Conservation (phyloP, 345 rosid genomes). For the Linum usitatissimum region DNA sequence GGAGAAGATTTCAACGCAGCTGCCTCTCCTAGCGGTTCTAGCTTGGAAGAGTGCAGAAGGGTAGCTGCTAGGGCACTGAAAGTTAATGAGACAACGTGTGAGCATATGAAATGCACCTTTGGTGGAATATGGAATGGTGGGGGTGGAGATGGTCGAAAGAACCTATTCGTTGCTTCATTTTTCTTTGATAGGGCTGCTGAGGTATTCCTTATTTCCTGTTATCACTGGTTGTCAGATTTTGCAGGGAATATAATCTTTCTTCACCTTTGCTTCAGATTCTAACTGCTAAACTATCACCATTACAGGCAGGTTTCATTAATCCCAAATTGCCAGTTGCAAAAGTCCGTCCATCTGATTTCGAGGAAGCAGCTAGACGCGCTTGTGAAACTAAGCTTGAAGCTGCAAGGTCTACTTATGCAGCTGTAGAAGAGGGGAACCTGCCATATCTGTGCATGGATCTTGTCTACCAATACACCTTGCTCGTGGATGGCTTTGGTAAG, state of each 20-base stretch:
- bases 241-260: neutral
- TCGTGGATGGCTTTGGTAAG: constrained; percentile 84
- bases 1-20: constrained; percentile 48
- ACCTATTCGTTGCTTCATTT: constrained; percentile 85
- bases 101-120: constrained; percentile 84
- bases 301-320: constrained; percentile 73
- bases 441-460: constrained; percentile 96
- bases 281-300: constrained; percentile 5
- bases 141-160: constrained; percentile 95
- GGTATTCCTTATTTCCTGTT: constrained; percentile 32
- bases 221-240: constrained; percentile 7
- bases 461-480: constrained; percentile 68
- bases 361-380: constrained; percentile 75
- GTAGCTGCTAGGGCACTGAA: constrained; percentile 63
- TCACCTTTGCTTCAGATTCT: neutral
- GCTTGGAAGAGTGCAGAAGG: constrained; percentile 63
- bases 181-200: constrained; percentile 96
- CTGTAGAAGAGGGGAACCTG: constrained; percentile 39
- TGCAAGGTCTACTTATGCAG: constrained; percentile 40
- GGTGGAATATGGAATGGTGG: constrained; percentile 99
- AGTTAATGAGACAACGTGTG: constrained; percentile 70
- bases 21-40: constrained; percentile 52
- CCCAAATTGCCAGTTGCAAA: constrained; percentile 50
- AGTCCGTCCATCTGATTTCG: constrained; percentile 66
- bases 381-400: constrained; percentile 63